These are phyloP conservation scores for Phytophthora litchii DNA, from an alignment of 352 stramenopile species.

Conservation along the genomic window DNA sequence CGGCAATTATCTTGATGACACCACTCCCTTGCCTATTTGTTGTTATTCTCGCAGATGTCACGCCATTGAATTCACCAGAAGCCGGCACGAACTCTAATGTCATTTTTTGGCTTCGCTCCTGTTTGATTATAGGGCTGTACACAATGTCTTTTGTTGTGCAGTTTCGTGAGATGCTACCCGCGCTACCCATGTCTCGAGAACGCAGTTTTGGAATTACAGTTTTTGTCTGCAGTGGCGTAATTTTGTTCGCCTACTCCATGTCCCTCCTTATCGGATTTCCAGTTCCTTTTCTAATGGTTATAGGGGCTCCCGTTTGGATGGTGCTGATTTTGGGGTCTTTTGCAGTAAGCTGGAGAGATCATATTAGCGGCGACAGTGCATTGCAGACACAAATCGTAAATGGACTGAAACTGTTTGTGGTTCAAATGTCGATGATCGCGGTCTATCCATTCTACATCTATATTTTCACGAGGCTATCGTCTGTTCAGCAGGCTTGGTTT, in stretches of 20 bases:
- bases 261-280: slow-evolving; percentile 20
- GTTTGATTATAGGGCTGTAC: slow-evolving; percentile 5
- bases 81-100: slow-evolving; percentile 8
- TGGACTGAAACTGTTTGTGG: slow-evolving; percentile 1
- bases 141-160: slow-evolving; percentile 12
- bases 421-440: slow-evolving; percentile 13
- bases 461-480: slow-evolving; percentile 20
- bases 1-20: background rate
- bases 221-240: slow-evolving; percentile 13
- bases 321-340: slow-evolving; percentile 8
- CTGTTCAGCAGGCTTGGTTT: slow-evolving; percentile 17
- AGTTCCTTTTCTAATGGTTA: slow-evolving; percentile 20
- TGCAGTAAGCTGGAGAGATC: background rate
- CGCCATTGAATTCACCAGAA: slow-evolving; percentile 10
- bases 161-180: slow-evolving; percentile 12
- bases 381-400: slow-evolving; percentile 2
- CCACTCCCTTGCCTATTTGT: background rate
- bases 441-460: slow-evolving; percentile 33
- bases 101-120: slow-evolving; percentile 14
- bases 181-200: slow-evolving; percentile 6
- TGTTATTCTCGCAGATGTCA: slow-evolving; percentile 5
- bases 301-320: slow-evolving; percentile 9
- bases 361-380: slow-evolving; percentile 2
- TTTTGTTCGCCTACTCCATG: slow-evolving; percentile 9
- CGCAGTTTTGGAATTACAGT: slow-evolving; percentile 13